These are phyloP conservation scores for Melanopsichium pennsylvanicum DNA, from an alignment of 1,284 basidiomycete genomes.

Conservation along the genomic window DNA sequence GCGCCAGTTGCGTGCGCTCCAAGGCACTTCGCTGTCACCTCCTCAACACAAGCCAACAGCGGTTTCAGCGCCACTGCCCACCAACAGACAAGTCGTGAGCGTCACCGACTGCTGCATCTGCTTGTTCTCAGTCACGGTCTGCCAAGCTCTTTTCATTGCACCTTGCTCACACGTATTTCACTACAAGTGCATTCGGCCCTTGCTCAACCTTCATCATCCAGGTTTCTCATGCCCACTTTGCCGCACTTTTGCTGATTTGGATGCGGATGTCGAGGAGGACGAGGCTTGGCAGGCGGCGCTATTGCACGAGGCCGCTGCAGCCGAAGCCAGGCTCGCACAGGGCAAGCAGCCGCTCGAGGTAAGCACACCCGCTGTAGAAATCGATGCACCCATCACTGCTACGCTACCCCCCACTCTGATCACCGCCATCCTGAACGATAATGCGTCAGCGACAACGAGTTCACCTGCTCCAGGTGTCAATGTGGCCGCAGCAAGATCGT, in stretches of 20 bases:
- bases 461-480: neutral
- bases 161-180: constrained; percentile 87
- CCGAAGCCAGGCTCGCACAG: constrained; percentile 29
- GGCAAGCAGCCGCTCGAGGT: constrained; percentile 45
- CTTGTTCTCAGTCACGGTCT: constrained; percentile 90
- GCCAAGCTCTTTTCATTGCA: constrained; percentile 95
- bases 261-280: constrained; percentile 85
- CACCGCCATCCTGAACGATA: constrained; percentile 7
- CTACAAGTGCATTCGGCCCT: constrained; percentile 95
- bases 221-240: constrained; percentile 96
- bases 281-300: constrained; percentile 60
- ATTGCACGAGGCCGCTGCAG: constrained; percentile 45
- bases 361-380: constrained; percentile 37
- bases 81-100: constrained; percentile 52
- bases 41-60: constrained; percentile 27
- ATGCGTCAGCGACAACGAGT: neutral
- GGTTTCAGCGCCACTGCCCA: constrained; percentile 27
- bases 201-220: constrained; percentile 84
- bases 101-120: constrained; percentile 66
- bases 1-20: constrained; percentile 79
- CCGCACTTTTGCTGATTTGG: constrained; percentile 82
- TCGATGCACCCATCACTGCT: constrained; percentile 40
- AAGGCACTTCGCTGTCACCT: constrained; percentile 62
- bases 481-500: neutral
- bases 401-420: constrained; percentile 8